phyloP scores from a whole-genome alignment of 2,329 filamentous ascomycete species.

The Aspergillus pseudoglaucus region DNA sequence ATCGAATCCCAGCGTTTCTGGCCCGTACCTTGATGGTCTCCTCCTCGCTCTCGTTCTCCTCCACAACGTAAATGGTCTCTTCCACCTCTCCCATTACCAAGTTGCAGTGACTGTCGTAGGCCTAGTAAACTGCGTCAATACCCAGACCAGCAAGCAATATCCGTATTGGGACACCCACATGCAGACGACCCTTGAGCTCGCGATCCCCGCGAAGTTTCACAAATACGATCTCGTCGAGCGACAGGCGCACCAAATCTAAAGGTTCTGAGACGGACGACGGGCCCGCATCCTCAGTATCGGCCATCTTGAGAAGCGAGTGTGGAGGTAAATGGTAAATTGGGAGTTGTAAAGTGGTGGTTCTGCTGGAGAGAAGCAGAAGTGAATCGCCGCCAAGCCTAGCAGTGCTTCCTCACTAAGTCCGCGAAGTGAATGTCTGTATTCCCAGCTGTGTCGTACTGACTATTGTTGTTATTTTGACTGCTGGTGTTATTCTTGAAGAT shows the following conservation, averaged over 20 bases:
- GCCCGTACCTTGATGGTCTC: constrained; percentile 61
- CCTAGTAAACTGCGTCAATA: constrained; percentile 48
- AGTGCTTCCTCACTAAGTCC: not conserved
- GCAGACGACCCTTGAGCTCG: constrained; percentile 88
- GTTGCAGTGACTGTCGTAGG: constrained; percentile 98
- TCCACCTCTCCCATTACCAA: constrained; percentile 92
- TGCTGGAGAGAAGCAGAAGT: constrained; percentile 3
- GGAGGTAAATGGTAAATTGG: not conserved
- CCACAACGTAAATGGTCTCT: constrained; percentile 90
- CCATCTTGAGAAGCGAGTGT: constrained; percentile 51
- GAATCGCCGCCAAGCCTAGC: not conserved
- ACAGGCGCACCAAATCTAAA: constrained; percentile 88
- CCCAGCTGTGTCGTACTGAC: not conserved
- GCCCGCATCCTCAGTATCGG: constrained; percentile 70
- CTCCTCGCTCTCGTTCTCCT: constrained; percentile 74
- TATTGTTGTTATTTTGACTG: not conserved
- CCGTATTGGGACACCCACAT: constrained; percentile 56
- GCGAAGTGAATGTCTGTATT: not conserved
- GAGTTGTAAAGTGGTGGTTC: not conserved
- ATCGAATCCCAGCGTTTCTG: not conserved
- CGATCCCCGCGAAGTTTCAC: constrained; percentile 94
- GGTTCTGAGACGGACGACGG: constrained; percentile 73
- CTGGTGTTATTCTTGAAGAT: not conserved
- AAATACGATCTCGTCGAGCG: constrained; percentile 92
- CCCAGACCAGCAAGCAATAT: not conserved